Evolutionary conservation across 306 rosid species (phyloP).

Genomic region (Trifolium pratense): DNA sequence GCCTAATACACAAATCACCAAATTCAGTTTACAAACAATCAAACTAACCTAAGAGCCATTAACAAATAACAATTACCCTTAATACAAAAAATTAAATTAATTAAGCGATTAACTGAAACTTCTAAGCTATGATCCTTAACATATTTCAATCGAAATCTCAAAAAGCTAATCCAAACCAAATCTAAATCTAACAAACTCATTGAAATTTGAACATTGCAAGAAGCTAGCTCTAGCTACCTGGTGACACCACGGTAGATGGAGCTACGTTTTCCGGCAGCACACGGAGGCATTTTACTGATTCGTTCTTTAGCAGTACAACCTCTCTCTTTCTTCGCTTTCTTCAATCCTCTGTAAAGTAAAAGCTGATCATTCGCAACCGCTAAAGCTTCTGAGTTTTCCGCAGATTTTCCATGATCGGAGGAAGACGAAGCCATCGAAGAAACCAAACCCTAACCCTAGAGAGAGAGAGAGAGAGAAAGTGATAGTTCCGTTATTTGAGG

Average conservation of each 20-base stretch:
- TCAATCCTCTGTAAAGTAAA: conserved; percentile 77
- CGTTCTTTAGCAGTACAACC: conserved; percentile 98
- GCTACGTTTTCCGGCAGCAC: conserved; percentile 97
- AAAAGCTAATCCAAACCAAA: background rate
- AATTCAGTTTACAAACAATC: conserved; percentile 11
- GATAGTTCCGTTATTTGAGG: conserved; percentile 16
- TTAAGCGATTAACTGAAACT: background rate
- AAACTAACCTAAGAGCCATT: background rate
- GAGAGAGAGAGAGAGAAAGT: conserved; percentile 20
- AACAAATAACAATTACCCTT: background rate
- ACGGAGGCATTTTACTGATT: conserved; percentile 98
- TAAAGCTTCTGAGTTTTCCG: conserved; percentile 44
- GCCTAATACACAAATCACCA: conserved; percentile 58
- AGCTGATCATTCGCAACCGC: conserved; percentile 69
- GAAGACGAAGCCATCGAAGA: conserved; percentile 87
- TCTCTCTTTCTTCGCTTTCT: conserved; percentile 92
- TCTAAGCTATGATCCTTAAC: background rate
- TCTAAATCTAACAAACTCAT: background rate
- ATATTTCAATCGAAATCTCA: background rate
- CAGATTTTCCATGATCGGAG: conserved; percentile 74
- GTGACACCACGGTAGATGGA: conserved; percentile 99
- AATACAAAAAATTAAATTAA: too few relatives aligned
- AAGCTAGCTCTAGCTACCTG: conserved; percentile 53
- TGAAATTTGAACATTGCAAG: background rate
- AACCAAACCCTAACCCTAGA: conserved; percentile 42